Base-by-base conservation (phyloP, 331 rosid species). In the Arachis monticola region DNA sequence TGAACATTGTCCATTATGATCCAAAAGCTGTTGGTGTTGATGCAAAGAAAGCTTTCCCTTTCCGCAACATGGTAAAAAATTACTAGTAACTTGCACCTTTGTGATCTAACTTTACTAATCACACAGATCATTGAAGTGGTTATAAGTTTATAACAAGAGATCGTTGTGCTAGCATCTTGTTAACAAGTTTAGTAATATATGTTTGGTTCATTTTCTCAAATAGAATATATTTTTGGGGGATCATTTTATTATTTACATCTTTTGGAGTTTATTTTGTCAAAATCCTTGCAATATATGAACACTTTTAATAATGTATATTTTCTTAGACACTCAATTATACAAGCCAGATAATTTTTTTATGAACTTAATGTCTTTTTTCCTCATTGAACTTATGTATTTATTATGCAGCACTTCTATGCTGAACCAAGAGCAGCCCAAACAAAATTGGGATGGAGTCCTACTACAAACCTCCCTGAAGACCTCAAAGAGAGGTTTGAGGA, bases 21-120 rank as follows among this genome's bases (percentile, higher is more conserved):
- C 99, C 97, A 32, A 94, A 94, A 77, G 91, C 93, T 57, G 82
- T 88, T 67, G 96, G 97, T 5, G 58, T 83, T 45, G 97, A 94
- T 74, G 96, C 92, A 62, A 94, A 83, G 92, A 94, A 94, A 79
- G 96, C 99, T 41, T 94, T 94, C 85, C 97, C 99, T 60, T 94
- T 92, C 83, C 91, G 97, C 48, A 90, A 72, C 79, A 51, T 70
- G 90, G 84, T 80, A 2, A 69, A 3, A 2, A 69, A 3, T 59
- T 60, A 48, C 70, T 60, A 2, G 0, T 6, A 73, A 52, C 69
- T 4, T 13, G 32, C 6, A 3, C 45, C 45, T 3, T 41, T 41
- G 4, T 41, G 6, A 41, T 41, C 8, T 6, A 44, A 44, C 48
- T 44, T 45, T 35, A 35, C 40, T 35, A 35, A 35, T 44, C 48